These are phyloP conservation scores for Diutina catenulata DNA, from an alignment of 1,139 yeast species.

Conservation along the genomic window DNA sequence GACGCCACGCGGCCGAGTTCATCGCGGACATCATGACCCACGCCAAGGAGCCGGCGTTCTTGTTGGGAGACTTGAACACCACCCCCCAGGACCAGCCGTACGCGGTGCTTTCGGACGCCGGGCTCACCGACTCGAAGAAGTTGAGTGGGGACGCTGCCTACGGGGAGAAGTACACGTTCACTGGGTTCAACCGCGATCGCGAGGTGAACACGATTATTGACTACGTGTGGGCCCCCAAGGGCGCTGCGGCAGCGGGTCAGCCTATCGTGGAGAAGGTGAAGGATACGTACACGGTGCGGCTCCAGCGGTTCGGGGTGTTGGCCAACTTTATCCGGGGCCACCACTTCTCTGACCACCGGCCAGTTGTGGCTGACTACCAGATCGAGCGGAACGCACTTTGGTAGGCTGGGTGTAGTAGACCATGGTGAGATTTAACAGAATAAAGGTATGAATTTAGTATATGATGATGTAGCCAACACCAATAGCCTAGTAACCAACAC, in stretches of 20 bases:
- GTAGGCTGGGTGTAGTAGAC: no score
- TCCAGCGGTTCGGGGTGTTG: constrained; percentile 12
- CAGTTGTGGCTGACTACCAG: constrained; percentile 14
- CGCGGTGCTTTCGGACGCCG: constrained; percentile 11
- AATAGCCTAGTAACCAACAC: no score
- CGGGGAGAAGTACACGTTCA: constrained; percentile 13
- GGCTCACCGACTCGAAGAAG: constrained; percentile 12
- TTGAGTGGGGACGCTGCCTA: constrained; percentile 9
- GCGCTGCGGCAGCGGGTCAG: constrained; percentile 7
- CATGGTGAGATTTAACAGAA: no score
- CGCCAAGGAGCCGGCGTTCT: constrained; percentile 16
- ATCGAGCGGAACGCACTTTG: no score
- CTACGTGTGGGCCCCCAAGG: constrained; percentile 13
- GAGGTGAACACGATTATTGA: constrained; percentile 13
- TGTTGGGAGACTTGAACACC: constrained; percentile 44
- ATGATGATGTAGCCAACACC: no score
- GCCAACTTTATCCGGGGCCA: constrained; percentile 10
- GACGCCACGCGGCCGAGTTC: constrained; percentile 7
- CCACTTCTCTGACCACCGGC: constrained; percentile 16
- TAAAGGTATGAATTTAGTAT: no score
- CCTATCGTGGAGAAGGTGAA: not conserved
- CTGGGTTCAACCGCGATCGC: constrained; percentile 13
- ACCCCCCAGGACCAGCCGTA: constrained; percentile 38
- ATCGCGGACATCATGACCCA: not conserved
- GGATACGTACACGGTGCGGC: constrained; percentile 5